Evolutionary conservation across 352 stramenopile genomes (phyloP).

Genomic region (Phytophthora sp.): DNA sequence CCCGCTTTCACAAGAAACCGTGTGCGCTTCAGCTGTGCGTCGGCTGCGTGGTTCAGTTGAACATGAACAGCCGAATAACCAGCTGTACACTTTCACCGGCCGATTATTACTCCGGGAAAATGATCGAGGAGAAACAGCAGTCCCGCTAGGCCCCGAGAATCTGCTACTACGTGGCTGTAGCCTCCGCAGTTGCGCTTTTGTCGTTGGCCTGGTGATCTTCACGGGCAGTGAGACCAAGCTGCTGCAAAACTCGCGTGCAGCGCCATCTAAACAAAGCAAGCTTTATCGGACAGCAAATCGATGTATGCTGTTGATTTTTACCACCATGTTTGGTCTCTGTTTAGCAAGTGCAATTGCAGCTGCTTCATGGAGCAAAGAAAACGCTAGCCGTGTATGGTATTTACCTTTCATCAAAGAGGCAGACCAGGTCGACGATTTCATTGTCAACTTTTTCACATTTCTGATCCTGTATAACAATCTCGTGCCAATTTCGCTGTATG

Average conservation of each 20-base stretch:
- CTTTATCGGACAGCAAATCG: conserved; percentile 83
- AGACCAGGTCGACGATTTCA: conserved; percentile 37
- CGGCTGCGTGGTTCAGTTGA: conserved; percentile 52
- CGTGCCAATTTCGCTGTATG: conserved; percentile 96
- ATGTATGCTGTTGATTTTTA: conserved; percentile 80
- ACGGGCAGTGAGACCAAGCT: conserved; percentile 91
- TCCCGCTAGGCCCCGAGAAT: conserved; percentile 72
- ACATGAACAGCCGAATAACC: conserved; percentile 84
- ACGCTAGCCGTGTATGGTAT: conserved; percentile 55
- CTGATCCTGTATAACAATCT: conserved; percentile 96
- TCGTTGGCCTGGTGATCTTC: conserved; percentile 94
- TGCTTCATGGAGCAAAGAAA: conserved; percentile 39
- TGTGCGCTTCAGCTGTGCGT: conserved; percentile 35
- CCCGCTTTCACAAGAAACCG: conserved; percentile 34
- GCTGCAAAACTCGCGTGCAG: conserved; percentile 72
- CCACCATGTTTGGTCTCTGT: conserved; percentile 70
- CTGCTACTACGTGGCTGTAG: conserved; percentile 93
- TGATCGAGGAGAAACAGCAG: conserved; percentile 22
- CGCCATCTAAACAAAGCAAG: conserved; percentile 89
- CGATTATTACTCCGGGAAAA: conserved; percentile 45
- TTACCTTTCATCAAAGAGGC: conserved; percentile 45
- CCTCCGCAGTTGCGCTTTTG: conserved; percentile 95
- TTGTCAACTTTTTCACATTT: conserved; percentile 91
- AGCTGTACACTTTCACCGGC: conserved; percentile 79
- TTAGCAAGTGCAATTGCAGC: conserved; percentile 50